Conservation (phyloP, 345 rosid species). For the Eucalyptus polyanthemos region DNA sequence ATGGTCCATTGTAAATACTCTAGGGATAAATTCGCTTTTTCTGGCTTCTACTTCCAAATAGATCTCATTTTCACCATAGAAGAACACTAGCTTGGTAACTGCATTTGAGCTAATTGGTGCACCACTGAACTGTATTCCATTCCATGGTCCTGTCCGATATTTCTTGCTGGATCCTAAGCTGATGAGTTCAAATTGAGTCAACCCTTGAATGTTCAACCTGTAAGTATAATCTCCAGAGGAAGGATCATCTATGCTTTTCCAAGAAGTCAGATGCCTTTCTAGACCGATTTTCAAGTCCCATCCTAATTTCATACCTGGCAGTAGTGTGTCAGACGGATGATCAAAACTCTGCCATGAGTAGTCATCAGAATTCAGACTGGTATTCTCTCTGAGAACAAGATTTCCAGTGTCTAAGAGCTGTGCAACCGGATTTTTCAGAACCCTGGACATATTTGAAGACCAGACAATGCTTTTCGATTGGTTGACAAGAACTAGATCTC, state of each 20-base stretch:
- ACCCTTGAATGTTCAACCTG: background rate
- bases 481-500: constrained; percentile 12
- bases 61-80: background rate
- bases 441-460: constrained; percentile 8
- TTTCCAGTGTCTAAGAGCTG: constrained; percentile 33
- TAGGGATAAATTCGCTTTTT: background rate
- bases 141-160: constrained; percentile 12
- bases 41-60: background rate
- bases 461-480: background rate
- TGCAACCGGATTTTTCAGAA: background rate
- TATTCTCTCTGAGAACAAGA: constrained; percentile 13
- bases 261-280: constrained; percentile 3
- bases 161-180: background rate
- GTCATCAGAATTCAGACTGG: background rate
- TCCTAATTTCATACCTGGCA: constrained; percentile 31
- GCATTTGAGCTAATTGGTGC: background rate
- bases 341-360: constrained; percentile 37
- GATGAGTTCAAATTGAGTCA: background rate
- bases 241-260: constrained; percentile 25
- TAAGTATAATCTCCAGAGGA: constrained; percentile 3
- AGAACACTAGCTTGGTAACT: background rate
- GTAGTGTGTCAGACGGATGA: constrained; percentile 14
- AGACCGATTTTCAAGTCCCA: background rate
- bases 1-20: too few relatives aligned
- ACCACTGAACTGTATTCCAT: constrained; percentile 2